Conservation (phyloP, 352 stramenopile species). For the Phytopythium kandeliae region DNA sequence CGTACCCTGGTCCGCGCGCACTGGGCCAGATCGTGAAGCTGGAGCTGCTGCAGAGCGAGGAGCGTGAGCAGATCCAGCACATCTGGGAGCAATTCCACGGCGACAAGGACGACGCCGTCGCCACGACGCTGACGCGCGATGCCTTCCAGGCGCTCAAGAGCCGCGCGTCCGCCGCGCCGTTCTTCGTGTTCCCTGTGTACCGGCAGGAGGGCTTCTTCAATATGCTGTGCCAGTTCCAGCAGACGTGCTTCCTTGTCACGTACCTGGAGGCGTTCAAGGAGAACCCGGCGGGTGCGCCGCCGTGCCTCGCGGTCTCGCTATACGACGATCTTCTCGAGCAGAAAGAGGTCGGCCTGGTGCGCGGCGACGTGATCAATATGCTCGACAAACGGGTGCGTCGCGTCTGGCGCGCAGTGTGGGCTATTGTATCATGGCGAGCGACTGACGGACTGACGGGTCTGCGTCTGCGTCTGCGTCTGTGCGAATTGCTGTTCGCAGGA, state of each 20-base stretch:
- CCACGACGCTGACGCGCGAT: constrained; percentile 28
- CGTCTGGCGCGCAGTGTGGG: background rate
- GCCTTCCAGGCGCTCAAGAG: constrained; percentile 41
- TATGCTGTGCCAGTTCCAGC: constrained; percentile 87
- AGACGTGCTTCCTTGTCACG: constrained; percentile 84
- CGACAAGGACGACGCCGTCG: constrained; percentile 68
- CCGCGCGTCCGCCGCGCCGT: constrained; percentile 50
- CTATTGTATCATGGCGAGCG: background rate
- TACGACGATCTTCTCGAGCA: constrained; percentile 66
- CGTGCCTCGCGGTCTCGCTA: constrained; percentile 76
- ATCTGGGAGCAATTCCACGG: constrained; percentile 83
- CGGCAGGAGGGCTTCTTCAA: constrained; percentile 85
- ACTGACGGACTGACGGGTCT: too few relatives aligned
- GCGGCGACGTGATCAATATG: constrained; percentile 83
- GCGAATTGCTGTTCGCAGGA: constrained; percentile 21
- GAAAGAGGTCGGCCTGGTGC: constrained; percentile 72
- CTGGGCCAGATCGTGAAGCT: constrained; percentile 84
- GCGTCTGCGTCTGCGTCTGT: background rate
- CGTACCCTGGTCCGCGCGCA: constrained; percentile 69
- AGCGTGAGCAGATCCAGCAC: constrained; percentile 38
- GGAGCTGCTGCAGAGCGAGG: constrained; percentile 70
- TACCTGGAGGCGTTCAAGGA: constrained; percentile 87
- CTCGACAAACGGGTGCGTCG: constrained; percentile 62
- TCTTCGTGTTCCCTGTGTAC: constrained; percentile 82
- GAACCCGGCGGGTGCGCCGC: constrained; percentile 65